Conservation (phyloP, 805 yeast species). For the Hanseniaspora vineae region DNA sequence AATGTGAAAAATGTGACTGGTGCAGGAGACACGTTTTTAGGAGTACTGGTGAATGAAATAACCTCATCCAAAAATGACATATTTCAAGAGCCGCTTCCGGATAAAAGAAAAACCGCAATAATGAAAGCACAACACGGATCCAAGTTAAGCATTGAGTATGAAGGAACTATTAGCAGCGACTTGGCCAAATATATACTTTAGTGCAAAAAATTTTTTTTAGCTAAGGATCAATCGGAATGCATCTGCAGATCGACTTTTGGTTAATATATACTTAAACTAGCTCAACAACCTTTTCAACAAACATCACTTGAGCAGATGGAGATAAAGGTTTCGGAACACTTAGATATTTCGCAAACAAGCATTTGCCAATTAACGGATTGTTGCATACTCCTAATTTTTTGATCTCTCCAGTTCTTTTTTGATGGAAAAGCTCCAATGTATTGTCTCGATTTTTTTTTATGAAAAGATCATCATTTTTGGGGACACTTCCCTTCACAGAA, state of each 20-base stretch:
- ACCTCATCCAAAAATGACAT: slow-evolving; percentile 2
- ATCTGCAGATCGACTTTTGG: not conserved
- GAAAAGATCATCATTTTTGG: slow-evolving; percentile 55
- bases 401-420: slow-evolving; percentile 23
- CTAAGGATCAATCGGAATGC: not conserved
- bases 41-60: slow-evolving; percentile 39
- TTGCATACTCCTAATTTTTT: slow-evolving; percentile 42
- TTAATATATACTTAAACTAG: not conserved
- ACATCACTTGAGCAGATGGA: slow-evolving; percentile 20
- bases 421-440: slow-evolving; percentile 30
- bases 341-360: slow-evolving; percentile 66
- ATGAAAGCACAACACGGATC: slow-evolving; percentile 9
- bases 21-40: slow-evolving; percentile 76
- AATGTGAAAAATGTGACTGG: slow-evolving; percentile 62
- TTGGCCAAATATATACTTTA: not conserved
- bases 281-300: not conserved
- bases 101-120: slow-evolving; percentile 1
- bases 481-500: slow-evolving; percentile 54
- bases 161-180: slow-evolving; percentile 4
- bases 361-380: slow-evolving; percentile 48
- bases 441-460: slow-evolving; percentile 43
- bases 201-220: not conserved
- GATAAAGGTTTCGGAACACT: slow-evolving; percentile 36
- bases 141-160: slow-evolving; percentile 7
- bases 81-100: not conserved